phyloP scores from a whole-genome alignment of 257 asterid species.

The Ligustrum vulgare region DNA sequence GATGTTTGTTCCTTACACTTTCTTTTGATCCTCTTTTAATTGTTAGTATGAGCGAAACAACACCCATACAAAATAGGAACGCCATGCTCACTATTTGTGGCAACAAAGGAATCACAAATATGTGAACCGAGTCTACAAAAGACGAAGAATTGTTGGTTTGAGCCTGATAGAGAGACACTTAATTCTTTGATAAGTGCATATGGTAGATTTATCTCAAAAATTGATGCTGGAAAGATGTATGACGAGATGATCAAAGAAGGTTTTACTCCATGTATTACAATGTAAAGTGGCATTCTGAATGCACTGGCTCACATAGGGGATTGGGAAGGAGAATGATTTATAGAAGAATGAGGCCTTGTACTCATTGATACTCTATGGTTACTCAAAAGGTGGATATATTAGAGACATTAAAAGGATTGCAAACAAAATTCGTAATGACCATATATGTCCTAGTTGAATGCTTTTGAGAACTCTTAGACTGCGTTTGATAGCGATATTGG shows the following conservation, averaged over 20 bases:
- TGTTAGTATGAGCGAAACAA: too few species aligned
- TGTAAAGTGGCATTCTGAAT: slow-evolving; percentile 83
- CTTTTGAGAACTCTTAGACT: slow-evolving; percentile 77
- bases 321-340: slow-evolving; percentile 81
- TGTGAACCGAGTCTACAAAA: slow-evolving; percentile 66
- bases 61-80: too few species aligned
- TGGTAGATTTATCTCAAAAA: slow-evolving; percentile 79
- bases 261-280: slow-evolving; percentile 77
- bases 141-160: slow-evolving; percentile 88
- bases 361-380: slow-evolving; percentile 77
- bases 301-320: slow-evolving; percentile 84
- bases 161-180: slow-evolving; percentile 87
- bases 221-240: slow-evolving; percentile 67
- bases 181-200: slow-evolving; percentile 85
- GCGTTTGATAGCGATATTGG: too few species aligned
- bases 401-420: slow-evolving; percentile 78
- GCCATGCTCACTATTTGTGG: slow-evolving; percentile 88
- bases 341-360: slow-evolving; percentile 78
- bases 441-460: slow-evolving; percentile 85
- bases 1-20: too few species aligned
- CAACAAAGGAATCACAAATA: slow-evolving; percentile 69
- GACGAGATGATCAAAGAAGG: slow-evolving; percentile 87
- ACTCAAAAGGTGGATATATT: slow-evolving; percentile 76
- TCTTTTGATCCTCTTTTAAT: too few species aligned
- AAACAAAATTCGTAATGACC: slow-evolving; percentile 71